phyloP scores from a whole-genome alignment of 352 stramenopile species.

The Globisporangium irregulare region DNA sequence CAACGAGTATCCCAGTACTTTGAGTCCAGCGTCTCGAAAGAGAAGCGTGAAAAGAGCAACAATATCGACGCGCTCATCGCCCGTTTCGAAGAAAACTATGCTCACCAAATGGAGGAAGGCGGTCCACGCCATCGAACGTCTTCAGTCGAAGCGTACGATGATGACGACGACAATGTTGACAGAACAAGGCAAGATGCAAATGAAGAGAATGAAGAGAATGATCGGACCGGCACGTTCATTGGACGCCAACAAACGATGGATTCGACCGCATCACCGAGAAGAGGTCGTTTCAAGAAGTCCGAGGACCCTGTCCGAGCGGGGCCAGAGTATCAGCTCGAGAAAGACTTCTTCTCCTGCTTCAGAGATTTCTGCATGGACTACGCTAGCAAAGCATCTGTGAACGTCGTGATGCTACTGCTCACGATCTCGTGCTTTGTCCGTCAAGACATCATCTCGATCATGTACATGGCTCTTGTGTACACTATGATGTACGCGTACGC shows the following conservation, averaged over 20 bases:
- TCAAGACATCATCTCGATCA: conserved; percentile 68
- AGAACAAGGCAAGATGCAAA: conserved; percentile 34
- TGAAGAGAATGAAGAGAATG: conserved; percentile 24
- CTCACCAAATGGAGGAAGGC: conserved; percentile 37
- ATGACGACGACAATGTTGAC: conserved; percentile 47
- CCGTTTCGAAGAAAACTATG: conserved; percentile 50
- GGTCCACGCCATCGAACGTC: conserved; percentile 38
- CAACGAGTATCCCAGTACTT: conserved; percentile 74
- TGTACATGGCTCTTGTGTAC: conserved; percentile 81
- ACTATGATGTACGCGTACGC: conserved; percentile 71
- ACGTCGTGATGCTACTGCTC: conserved; percentile 71
- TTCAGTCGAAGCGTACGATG: conserved; percentile 51
- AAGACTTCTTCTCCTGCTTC: conserved; percentile 65
- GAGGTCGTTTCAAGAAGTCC: neutral
- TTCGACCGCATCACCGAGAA: neutral
- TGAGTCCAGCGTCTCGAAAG: conserved; percentile 41
- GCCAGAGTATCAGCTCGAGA: conserved; percentile 20
- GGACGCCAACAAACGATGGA: neutral
- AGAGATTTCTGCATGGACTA: conserved; percentile 67
- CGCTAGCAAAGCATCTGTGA: conserved; percentile 72
- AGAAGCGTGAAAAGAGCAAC: conserved; percentile 31
- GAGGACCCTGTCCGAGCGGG: neutral
- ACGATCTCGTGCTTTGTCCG: conserved; percentile 80
- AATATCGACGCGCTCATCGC: conserved; percentile 35
- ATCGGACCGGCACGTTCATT: conserved; percentile 8